Conservation (phyloP, 2,329 filamentous ascomycete genomes). For the Emmonsiellopsis sp. region DNA sequence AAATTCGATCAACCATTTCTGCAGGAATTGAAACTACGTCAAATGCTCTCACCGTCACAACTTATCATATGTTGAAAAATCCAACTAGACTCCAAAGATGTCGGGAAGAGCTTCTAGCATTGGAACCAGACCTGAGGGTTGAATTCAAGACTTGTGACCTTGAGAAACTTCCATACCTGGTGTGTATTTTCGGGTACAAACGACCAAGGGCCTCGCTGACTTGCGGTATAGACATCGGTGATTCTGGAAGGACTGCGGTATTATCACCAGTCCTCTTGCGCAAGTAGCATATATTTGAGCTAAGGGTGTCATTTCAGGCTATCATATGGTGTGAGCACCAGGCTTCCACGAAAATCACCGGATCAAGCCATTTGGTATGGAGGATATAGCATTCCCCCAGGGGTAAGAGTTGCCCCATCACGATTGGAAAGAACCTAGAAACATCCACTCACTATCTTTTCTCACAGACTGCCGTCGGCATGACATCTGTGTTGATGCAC, state of each 20-base stretch:
- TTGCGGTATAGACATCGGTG: constrained; percentile 2
- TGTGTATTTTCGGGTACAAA: not conserved
- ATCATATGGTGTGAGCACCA: constrained; percentile 8
- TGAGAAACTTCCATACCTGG: constrained; percentile 4
- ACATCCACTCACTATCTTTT: not conserved
- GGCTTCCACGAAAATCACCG: constrained; percentile 9
- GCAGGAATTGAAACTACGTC: constrained; percentile 28
- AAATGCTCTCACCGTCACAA: constrained; percentile 14
- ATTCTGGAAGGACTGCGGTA: constrained; percentile 10
- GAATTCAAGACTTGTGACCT: not conserved
- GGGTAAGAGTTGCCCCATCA: constrained; percentile 1
- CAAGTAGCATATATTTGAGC: not conserved
- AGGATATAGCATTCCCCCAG: constrained; percentile 9
- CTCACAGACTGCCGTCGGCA: constrained; percentile 15
- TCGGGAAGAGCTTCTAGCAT: not conserved
- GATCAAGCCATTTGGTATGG: constrained; percentile 6
- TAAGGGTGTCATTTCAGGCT: constrained; percentile 3
- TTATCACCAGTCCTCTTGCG: not conserved
- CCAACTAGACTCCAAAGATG: not conserved
- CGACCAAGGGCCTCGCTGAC: not conserved
- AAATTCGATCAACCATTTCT: constrained; percentile 19
- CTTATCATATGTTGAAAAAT: constrained; percentile 1
- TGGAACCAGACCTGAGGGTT: not conserved
- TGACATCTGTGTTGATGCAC: constrained; percentile 14
- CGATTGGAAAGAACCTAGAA: not conserved